phyloP scores from a whole-genome alignment of 768 basidiomycete species.

The Pulveroboletus ravenelii region DNA sequence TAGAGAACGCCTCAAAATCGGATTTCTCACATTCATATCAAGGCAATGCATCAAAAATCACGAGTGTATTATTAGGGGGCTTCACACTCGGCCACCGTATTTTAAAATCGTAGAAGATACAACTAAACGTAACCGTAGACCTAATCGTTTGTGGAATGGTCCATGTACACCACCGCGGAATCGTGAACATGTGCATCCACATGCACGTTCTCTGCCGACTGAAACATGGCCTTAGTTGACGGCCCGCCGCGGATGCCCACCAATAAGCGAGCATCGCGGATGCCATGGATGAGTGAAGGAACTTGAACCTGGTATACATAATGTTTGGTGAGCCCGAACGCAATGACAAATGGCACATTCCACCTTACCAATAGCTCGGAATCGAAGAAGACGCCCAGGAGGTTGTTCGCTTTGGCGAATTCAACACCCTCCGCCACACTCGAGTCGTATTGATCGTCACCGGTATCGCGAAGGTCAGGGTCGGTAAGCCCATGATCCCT shows the following conservation, averaged over 20 bases:
- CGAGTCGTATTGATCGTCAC: conserved; percentile 46
- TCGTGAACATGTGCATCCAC: conserved; percentile 68
- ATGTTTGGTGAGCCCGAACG: conserved; percentile 12
- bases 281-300: conserved; percentile 82
- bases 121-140: conserved; percentile 22
- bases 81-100: conserved; percentile 17
- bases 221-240: conserved; percentile 33
- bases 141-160: conserved; percentile 51
- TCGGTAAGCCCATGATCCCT: conserved; percentile 36
- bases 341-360: conserved; percentile 1
- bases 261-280: conserved; percentile 84
- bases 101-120: conserved; percentile 24
- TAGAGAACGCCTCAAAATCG: conserved; percentile 8
- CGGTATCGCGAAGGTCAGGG: conserved; percentile 37
- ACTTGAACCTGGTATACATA: conserved; percentile 56
- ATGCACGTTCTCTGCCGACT: conserved; percentile 40
- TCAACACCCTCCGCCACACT: conserved; percentile 90
- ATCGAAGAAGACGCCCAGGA: conserved; percentile 88
- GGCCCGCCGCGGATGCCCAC: conserved; percentile 76
- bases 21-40: conserved; percentile 15
- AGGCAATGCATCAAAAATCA: conserved; percentile 23
- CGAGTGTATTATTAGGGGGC: conserved; percentile 14
- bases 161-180: conserved; percentile 63
- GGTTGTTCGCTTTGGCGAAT: conserved; percentile 88
- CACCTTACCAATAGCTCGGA: conserved; percentile 73